Base-by-base conservation (phyloP, 139 green algal species). In the Haematococcus sp. region DNA sequence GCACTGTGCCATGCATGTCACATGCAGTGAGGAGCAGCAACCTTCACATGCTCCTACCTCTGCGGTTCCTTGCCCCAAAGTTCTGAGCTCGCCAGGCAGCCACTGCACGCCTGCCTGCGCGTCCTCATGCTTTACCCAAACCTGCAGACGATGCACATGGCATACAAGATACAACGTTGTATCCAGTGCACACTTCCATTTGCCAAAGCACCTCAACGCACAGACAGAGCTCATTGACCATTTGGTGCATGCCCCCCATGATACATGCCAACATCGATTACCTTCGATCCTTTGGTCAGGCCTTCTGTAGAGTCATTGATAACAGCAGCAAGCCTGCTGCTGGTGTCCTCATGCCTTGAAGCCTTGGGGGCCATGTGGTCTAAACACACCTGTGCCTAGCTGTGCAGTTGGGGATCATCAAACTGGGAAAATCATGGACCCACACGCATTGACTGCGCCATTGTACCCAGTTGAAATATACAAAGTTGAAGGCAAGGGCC, bases 251-350 rank as follows among this genome's bases (percentile, higher is more conserved):
- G 28, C 60, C 34, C 20, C 60, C 5, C 40, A 16, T 44, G 25
- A 4, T 49, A 19, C 15, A 67, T 35, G 25, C 30, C n/a, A 4
- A 16, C n/a, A n/a, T n/a, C n/a, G n/a, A n/a, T n/a, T n/a, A 69
- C 63, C 31, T 43, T 69, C 3, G 63, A 69, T n/a, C 63, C 63
- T 13, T 52, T 69, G 63, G 33, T 22, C 4, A 69, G 22, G 63
- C 2, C 63, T 23, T 69, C 34, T 51, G 34, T 43, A 4, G 28
- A 35, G 33, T 69, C 63, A 69, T 69, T 69, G 22, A 69, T 69
- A 7, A 49, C 40, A 49, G 40, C 40, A 49, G 40, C 40, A 49
- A 49, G 40, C 40, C 40, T 49, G 40, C 40, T 49, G 40, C 40
- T 49, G 40, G 40, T 49, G 40, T 49, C 40, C 40, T 19, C 40